Conservation (phyloP, 148 eudicot species). For the Rhododendron williamsianum region DNA sequence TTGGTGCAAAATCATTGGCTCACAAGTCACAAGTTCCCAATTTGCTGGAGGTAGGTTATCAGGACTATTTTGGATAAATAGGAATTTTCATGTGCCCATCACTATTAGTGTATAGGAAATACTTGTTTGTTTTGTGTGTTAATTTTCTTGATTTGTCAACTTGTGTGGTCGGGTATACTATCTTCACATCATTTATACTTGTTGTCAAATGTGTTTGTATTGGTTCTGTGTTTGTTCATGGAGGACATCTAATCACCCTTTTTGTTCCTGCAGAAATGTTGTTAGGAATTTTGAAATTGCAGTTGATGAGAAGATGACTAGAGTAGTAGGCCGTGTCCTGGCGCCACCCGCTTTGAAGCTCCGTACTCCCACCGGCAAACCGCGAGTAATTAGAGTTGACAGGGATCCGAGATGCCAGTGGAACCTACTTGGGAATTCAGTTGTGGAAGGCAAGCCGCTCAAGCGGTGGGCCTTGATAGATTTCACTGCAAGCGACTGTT, state of each 20-base stretch:
- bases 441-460: slow-evolving; percentile 37
- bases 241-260: not conserved
- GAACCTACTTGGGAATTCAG: slow-evolving; percentile 37
- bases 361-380: slow-evolving; percentile 18
- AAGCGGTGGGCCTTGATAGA: slow-evolving; percentile 56
- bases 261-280: slow-evolving; percentile 26
- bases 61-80: not conserved
- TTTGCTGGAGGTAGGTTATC: not conserved
- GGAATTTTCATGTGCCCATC: not conserved
- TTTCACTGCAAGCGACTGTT: slow-evolving; percentile 15
- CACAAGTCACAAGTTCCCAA: not conserved
- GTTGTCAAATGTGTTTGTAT: not conserved
- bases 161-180: not conserved
- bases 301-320: slow-evolving; percentile 39
- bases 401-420: slow-evolving; percentile 36
- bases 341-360: slow-evolving; percentile 46
- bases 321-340: slow-evolving; percentile 40
- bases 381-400: slow-evolving; percentile 20
- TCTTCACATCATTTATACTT: not conserved
- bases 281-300: slow-evolving; percentile 32
- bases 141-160: not conserved
- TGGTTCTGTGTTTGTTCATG: not conserved
- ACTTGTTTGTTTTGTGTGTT: not conserved
- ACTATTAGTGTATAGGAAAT: not conserved
- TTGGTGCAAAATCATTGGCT: not conserved